Base-by-base conservation (phyloP, 1,284 basidiomycete species). In the Trametes polyzona region DNA sequence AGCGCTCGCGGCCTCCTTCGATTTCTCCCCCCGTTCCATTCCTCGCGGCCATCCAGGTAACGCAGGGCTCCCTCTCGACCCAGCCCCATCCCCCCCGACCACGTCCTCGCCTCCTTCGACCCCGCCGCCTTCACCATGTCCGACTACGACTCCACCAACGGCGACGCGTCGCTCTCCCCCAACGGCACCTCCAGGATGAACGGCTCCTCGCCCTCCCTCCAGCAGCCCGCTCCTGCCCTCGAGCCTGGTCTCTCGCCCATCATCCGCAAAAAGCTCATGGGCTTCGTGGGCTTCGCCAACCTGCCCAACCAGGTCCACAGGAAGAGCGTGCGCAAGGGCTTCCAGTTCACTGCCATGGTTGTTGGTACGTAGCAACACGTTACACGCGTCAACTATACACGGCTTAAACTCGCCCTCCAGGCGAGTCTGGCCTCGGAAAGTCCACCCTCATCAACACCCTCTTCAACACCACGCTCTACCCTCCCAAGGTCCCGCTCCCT, bases 401-500 rank as follows among this genome's bases (percentile, higher is more conserved):
- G 43, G 50, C 54, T 56, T 37, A 47, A 47, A 42, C 32, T 36
- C 21, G 23, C 23, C 52, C 58, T 63, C 59, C 71, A 97, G 95
- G 95, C 77, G 96, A 98, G 79, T 97, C 95, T 49, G 96, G 96
- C 53, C 82, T 98, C 62, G 96, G 96, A 63, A 98, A 98, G 81
- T 98, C 96, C 16, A 98, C 96, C 10, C 84, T 98, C 71, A 89
- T 98, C 74, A 98, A 98, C 78, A 98, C 96, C 17, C 84, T 98
- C 62, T 98, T 98, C 84, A 94, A 96, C 73, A 96, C 95, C 44
- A 85, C 86, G 60, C 89, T 98, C 60, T 96, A 97, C 75, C 89
- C 92, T 52, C 86, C 90, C 59, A 95, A 95, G 76, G 86, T 90
- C 63, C 83, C 90, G 51, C 80, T 90, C 32, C 85, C 88, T 54